Percentiles rank a stretch among this genome's conserved stretches.
phyloP scores from a whole-genome alignment of 495 filamentous ascomycete species.

The Neurospora tetrasperma region DNA sequence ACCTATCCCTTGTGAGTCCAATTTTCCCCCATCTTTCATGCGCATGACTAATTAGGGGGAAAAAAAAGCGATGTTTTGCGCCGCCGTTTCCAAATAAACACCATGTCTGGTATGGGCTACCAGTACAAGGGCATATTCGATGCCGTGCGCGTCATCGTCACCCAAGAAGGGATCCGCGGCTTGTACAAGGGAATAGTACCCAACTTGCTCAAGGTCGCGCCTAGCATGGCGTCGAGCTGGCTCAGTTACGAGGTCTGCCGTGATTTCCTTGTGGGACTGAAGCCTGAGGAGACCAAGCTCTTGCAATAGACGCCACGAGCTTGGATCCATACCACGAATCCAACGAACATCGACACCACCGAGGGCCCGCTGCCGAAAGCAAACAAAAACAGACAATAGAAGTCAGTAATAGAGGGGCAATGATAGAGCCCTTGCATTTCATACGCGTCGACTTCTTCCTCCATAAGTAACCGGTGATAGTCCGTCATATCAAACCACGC shows the following conservation, averaged over 20 bases:
- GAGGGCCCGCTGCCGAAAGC: not conserved
- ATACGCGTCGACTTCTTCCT: not conserved
- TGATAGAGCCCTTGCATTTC: not conserved
- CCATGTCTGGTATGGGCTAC: conserved; percentile 98
- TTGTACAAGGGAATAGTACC: conserved; percentile 90
- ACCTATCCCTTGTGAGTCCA: conserved; percentile 83
- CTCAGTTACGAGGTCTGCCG: conserved; percentile 89
- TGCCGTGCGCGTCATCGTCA: conserved; percentile 69
- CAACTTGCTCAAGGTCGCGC: conserved; percentile 92
- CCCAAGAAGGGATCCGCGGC: conserved; percentile 58
- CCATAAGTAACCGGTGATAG: not conserved
- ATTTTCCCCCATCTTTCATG: too few relatives aligned
- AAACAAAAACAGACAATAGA: not conserved
- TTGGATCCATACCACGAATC: not conserved
- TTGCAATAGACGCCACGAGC: conserved; percentile 10
- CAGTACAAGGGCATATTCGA: conserved; percentile 81
- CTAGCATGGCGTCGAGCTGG: conserved; percentile 98
- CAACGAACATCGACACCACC: not conserved
- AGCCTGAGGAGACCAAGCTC: conserved; percentile 26
- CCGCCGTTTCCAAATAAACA: conserved; percentile 94
- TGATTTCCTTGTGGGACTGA: conserved; percentile 64
- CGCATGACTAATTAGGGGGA: conserved; percentile 10
- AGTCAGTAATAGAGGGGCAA: not conserved
- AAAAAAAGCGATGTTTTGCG: conserved; percentile 74
- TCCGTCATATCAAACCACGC: not conserved